These are phyloP conservation scores for Botryotinia globosa DNA, from an alignment of 2,329 filamentous ascomycete genomes.

Conservation along the genomic window DNA sequence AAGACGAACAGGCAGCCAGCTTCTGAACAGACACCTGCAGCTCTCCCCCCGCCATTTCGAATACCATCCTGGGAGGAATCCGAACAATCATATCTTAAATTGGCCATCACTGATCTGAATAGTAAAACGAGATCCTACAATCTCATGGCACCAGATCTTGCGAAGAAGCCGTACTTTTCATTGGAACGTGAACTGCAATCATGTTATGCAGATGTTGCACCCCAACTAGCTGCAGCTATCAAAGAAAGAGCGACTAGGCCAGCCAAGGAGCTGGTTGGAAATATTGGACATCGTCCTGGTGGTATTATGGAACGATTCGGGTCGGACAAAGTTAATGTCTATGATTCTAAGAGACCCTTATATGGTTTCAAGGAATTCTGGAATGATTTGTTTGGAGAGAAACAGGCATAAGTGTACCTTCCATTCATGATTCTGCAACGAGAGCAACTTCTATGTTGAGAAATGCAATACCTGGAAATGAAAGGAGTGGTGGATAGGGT, in stretches of 20 bases:
- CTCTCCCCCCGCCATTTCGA: conserved; percentile 63
- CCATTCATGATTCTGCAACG: too few species aligned
- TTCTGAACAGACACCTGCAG: conserved; percentile 24
- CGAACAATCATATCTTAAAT: conserved; percentile 71
- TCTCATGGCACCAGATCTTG: conserved; percentile 85
- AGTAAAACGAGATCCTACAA: conserved; percentile 83
- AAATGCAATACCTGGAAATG: neutral
- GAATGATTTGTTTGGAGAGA: conserved; percentile 64
- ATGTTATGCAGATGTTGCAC: conserved; percentile 86
- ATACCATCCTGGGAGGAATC: conserved; percentile 72
- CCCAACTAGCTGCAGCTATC: conserved; percentile 69
- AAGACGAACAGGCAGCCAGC: conserved; percentile 14
- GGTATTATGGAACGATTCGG: conserved; percentile 63
- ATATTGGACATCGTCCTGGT: conserved; percentile 44
- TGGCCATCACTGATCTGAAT: conserved; percentile 78
- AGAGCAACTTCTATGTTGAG: neutral
- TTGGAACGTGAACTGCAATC: conserved; percentile 76
- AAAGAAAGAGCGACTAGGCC: conserved; percentile 59
- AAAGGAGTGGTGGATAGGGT: neutral
- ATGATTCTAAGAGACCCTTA: conserved; percentile 70
- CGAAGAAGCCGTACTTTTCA: conserved; percentile 88
- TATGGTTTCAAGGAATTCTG: conserved; percentile 91
- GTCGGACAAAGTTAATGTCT: conserved; percentile 56
- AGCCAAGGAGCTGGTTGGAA: conserved; percentile 43
- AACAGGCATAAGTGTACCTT: conserved; percentile 10